Evolutionary conservation across 1,139 yeast species (phyloP).

Genomic region (Yamadazyma buinensis): DNA sequence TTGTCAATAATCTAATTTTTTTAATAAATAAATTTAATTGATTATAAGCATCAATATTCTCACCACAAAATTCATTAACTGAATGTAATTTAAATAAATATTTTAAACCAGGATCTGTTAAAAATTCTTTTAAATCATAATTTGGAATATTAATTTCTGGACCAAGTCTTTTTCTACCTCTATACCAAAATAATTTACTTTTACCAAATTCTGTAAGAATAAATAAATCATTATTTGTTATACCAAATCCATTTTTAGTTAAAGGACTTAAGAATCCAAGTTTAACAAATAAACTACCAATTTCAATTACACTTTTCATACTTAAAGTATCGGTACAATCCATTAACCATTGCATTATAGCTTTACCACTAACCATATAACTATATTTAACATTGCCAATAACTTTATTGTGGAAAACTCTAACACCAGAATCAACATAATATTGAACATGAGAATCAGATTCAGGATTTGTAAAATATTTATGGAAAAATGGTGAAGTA

Average conservation of each 20-base stretch:
- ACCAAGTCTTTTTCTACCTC: background rate
- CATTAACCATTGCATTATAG: constrained; percentile 80
- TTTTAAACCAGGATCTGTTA: constrained; percentile 77
- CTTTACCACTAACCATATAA: constrained; percentile 68
- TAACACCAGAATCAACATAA: constrained; percentile 65
- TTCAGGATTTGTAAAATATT: constrained; percentile 83
- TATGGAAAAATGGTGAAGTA: constrained; percentile 71
- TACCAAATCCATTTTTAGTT: background rate
- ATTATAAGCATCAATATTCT: constrained; percentile 68
- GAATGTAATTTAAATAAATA: constrained; percentile 65
- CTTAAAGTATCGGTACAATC: constrained; percentile 78
- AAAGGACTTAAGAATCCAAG: constrained; percentile 38
- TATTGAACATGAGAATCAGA: constrained; percentile 81
- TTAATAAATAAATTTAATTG: constrained; percentile 47
- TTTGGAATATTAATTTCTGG: background rate
- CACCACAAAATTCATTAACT: constrained; percentile 63
- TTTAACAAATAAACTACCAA: constrained; percentile 55
- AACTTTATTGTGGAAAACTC: constrained; percentile 46
- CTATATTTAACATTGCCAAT: constrained; percentile 18
- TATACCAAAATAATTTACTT: constrained; percentile 21
- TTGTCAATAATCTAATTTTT: constrained; percentile 17
- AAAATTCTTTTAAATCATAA: constrained; percentile 31
- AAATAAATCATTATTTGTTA: constrained; percentile 16
- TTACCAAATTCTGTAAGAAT: constrained; percentile 18
- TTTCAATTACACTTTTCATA: constrained; percentile 54